Conservation (phyloP, 1,139 yeast species). For the Pneumocystis carinii region DNA sequence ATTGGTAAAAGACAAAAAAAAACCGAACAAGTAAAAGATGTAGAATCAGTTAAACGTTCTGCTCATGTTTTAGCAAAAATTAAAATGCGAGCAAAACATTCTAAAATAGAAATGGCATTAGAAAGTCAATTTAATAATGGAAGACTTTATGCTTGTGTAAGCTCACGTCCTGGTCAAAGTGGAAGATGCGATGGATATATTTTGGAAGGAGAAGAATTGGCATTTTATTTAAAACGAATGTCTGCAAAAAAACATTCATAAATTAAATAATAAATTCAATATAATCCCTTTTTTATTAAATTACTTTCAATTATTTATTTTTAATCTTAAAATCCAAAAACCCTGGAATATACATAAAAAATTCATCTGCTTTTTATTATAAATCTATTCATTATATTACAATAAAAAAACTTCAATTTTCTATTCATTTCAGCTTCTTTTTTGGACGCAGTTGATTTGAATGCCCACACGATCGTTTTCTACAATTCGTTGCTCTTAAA, state of each 20-base stretch:
- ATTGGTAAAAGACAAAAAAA: conserved; percentile 62
- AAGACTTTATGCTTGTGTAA: conserved; percentile 95
- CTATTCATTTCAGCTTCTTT: conserved; percentile 88
- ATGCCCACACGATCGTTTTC: conserved; percentile 99
- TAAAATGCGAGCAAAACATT: conserved; percentile 74
- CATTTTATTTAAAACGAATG: conserved; percentile 99
- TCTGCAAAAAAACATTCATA: conserved; percentile 69
- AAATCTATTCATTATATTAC: too few relatives aligned
- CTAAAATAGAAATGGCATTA: conserved; percentile 80
- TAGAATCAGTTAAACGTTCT: conserved; percentile 45
- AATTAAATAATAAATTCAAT: conserved; percentile 19
- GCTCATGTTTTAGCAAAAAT: conserved; percentile 79
- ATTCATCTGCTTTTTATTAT: too few relatives aligned
- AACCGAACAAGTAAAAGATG: conserved; percentile 24
- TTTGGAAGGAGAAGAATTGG: conserved; percentile 99
- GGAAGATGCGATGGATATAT: conserved; percentile 99
- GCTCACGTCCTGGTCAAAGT: conserved; percentile 99
- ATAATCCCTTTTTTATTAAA: not conserved
- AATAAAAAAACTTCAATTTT: too few relatives aligned
- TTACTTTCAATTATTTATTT: too few relatives aligned
- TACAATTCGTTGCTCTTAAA: conserved; percentile 99
- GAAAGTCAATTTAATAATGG: conserved; percentile 96
- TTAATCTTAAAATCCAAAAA: too few relatives aligned
- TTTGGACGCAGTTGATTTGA: conserved; percentile 61
- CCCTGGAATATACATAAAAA: too few relatives aligned